Evolutionary conservation across 192 early-diverging fungal genomes (phyloP).

Genomic region (Coemansia erecta): DNA sequence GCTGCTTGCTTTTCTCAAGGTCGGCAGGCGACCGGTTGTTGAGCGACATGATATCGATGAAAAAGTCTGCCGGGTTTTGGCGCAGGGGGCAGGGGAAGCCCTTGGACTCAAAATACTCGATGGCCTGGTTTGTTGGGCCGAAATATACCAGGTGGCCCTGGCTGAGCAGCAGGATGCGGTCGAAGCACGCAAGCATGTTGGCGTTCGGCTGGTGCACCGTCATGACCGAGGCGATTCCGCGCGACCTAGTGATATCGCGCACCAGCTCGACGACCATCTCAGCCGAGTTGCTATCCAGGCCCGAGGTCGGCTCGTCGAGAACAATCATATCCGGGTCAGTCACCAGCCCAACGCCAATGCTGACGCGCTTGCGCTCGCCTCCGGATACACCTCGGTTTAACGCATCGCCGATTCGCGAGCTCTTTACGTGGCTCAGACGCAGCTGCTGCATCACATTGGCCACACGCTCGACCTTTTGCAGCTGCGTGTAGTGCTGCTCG

Average conservation of each 20-base stretch:
- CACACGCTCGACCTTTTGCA: slow-evolving; percentile 66
- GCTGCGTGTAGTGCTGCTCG: slow-evolving; percentile 64
- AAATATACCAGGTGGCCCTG: slow-evolving; percentile 82
- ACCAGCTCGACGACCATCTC: slow-evolving; percentile 92
- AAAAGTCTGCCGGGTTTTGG: slow-evolving; percentile 89
- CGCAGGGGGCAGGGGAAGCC: slow-evolving; percentile 83
- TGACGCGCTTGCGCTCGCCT: slow-evolving; percentile 89
- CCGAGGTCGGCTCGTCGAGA: slow-evolving; percentile 80
- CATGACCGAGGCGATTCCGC: slow-evolving; percentile 79
- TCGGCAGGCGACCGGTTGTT: slow-evolving; percentile 52
- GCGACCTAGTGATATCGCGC: slow-evolving; percentile 70
- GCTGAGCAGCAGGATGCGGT: slow-evolving; percentile 81
- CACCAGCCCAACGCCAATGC: slow-evolving; percentile 91
- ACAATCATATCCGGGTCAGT: slow-evolving; percentile 90
- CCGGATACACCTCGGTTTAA: slow-evolving; percentile 80
- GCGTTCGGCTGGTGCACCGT: slow-evolving; percentile 95
- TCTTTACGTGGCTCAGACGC: slow-evolving; percentile 78
- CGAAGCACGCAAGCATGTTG: slow-evolving; percentile 89
- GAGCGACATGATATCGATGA: slow-evolving; percentile 54
- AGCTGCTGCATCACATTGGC: slow-evolving; percentile 82
- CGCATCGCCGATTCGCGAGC: slow-evolving; percentile 72
- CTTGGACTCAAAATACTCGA: slow-evolving; percentile 68
- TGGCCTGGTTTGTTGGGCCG: slow-evolving; percentile 63
- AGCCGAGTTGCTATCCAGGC: slow-evolving; percentile 89
- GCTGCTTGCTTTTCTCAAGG: slow-evolving; percentile 30